These are phyloP conservation scores for Madurella fahalii DNA, from an alignment of 2,329 filamentous ascomycete species.

Conservation along the genomic window DNA sequence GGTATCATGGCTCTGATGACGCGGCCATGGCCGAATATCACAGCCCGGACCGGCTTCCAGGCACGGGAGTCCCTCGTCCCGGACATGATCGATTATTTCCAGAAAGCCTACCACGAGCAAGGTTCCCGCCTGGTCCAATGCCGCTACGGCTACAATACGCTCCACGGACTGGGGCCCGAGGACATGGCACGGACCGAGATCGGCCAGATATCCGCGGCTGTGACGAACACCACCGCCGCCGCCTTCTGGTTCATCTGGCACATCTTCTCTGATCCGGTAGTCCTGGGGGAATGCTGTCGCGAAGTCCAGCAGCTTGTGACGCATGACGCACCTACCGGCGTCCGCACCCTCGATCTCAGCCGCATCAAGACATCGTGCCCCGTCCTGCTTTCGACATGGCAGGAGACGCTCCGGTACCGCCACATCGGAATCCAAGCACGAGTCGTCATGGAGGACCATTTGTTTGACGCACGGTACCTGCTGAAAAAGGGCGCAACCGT, in stretches of 20 bases:
- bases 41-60: neutral
- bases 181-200: slow-evolving; percentile 38
- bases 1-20: too few species aligned
- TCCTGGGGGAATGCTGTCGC: slow-evolving; percentile 30
- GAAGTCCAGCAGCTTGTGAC: slow-evolving; percentile 3
- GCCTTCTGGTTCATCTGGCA: slow-evolving; percentile 38
- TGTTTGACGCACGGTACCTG: slow-evolving; percentile 26
- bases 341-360: slow-evolving; percentile 27
- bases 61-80: neutral
- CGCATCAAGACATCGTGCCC: slow-evolving; percentile 32
- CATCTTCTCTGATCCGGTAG: slow-evolving; percentile 30
- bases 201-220: slow-evolving; percentile 33
- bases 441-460: slow-evolving; percentile 31
- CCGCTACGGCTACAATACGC: slow-evolving; percentile 16
- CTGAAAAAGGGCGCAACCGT: slow-evolving; percentile 22
- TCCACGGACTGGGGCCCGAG: slow-evolving; percentile 27
- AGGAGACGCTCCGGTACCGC: slow-evolving; percentile 37
- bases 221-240: slow-evolving; percentile 35
- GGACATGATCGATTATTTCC: neutral
- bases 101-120: neutral
- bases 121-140: slow-evolving; percentile 11
- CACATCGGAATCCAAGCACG: slow-evolving; percentile 32
- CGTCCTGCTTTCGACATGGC: slow-evolving; percentile 34
- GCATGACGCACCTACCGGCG: neutral
- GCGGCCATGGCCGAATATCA: slow-evolving; percentile 27